A percentile compares a stretch with the other conserved stretches of the same genome.
These are phyloP conservation scores for Blastobotrys raffinosifermentans DNA, from an alignment of 1,139 yeast genomes.

Conservation along the genomic window DNA sequence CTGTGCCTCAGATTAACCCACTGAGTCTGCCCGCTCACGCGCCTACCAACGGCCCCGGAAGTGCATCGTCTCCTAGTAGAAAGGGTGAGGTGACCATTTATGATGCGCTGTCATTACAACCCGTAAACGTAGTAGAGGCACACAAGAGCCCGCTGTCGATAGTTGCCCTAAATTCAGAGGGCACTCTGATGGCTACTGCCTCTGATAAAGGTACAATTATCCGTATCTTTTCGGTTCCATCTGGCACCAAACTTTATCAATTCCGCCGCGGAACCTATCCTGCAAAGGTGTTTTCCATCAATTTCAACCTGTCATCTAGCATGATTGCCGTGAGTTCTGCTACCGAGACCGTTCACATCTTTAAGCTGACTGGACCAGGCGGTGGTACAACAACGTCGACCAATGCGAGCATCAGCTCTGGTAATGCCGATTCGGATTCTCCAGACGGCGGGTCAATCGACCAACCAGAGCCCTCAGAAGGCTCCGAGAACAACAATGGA, in stretches of 20 bases:
- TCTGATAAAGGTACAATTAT: slow-evolving; percentile 94
- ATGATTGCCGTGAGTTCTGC: slow-evolving; percentile 82
- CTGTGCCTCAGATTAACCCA: slow-evolving; percentile 43
- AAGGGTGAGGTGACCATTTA: slow-evolving; percentile 89
- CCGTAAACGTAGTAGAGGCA: slow-evolving; percentile 86
- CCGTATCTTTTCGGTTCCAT: slow-evolving; percentile 76
- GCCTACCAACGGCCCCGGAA: slow-evolving; percentile 17
- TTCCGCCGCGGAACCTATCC: slow-evolving; percentile 94
- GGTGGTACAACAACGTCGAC: background rate
- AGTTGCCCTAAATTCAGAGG: slow-evolving; percentile 71
- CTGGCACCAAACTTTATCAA: slow-evolving; percentile 79
- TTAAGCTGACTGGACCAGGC: slow-evolving; percentile 38
- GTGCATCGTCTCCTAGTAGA: slow-evolving; percentile 26
- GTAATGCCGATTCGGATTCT: background rate
- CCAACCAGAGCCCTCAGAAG: background rate
- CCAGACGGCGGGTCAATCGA: slow-evolving; percentile 3
- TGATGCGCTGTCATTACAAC: slow-evolving; percentile 71
- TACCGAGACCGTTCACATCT: slow-evolving; percentile 89
- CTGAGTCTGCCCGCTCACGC: slow-evolving; percentile 17
- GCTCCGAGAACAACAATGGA: background rate
- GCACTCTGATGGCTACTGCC: slow-evolving; percentile 82
- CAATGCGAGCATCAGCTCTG: background rate
- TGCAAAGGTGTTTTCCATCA: slow-evolving; percentile 76
- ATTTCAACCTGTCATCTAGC: slow-evolving; percentile 69
- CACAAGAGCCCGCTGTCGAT: slow-evolving; percentile 85